Evolutionary conservation across 1,284 basidiomycete species (phyloP), one percentile per base, ranked within the genome.

Genomic region (Trichosporon sp.): DNA sequence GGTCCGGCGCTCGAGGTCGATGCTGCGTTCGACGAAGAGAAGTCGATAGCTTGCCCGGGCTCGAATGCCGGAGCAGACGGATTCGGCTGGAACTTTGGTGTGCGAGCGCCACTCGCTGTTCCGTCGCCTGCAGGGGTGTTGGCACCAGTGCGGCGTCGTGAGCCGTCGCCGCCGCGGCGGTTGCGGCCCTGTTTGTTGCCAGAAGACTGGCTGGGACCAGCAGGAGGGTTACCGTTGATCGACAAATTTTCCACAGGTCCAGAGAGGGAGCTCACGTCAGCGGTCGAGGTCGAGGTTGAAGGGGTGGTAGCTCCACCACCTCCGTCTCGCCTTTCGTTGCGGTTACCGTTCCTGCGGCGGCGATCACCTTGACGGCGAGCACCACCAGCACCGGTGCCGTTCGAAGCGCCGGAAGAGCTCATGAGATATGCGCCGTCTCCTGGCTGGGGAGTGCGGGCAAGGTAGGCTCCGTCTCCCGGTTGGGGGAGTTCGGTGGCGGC

Each of bases 381-480:
- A 16, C 52, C 23, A 16, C 52, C 59, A 5, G 29, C 31, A 21
- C 59, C 49, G 59, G 52, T 34, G 57, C 31, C 40, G 19, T 44
- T 44, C 5, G 40, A 6, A 44, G 19, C 40, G 19, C 40, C 40
- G 40, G 40, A 44, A 44, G 58, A 31, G 52, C 21, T 58, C 59
- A 27, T 37, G 25, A 69, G 57, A 19, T 67, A 67, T 2, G 64
- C 63, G 16, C 69, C 65, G 57, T 70, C 67, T 32, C 67, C 69
- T 19, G 67, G 67, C 62, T 67, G 65, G 19, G 32, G 16, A 36
- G 59, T 23, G 14, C 61, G 58, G 19, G 67, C 62, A 16, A 71
- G 64, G 57, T 67, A 70, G 34, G 69, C 63, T 23, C 62, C 67
- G 57, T 68, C 67, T 57, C 67, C 67, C 14, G 67, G 67, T 32